These are phyloP conservation scores for Plantago major DNA, from an alignment of 257 asterid species.

Conservation along the genomic window DNA sequence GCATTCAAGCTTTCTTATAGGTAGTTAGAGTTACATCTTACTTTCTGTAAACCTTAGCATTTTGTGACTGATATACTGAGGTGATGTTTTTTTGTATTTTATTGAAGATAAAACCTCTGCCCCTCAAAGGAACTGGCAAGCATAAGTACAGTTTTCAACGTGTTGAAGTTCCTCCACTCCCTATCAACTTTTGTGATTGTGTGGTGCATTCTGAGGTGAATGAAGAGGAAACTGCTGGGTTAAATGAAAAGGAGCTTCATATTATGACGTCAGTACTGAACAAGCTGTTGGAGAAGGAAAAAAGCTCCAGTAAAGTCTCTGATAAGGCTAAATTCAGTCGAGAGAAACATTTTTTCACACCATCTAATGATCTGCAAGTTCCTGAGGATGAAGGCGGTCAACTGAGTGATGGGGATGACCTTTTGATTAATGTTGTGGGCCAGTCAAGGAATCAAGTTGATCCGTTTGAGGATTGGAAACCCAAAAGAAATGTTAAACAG, in stretches of 20 bases:
- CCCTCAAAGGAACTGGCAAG: constrained; percentile 81
- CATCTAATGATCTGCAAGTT: constrained; percentile 30
- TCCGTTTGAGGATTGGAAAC: constrained; percentile 31
- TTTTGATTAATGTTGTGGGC: constrained; percentile 58
- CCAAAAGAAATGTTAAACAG: constrained; percentile 34
- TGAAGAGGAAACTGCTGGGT: constrained; percentile 39
- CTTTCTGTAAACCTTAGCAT: constrained; percentile 4
- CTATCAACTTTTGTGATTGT: constrained; percentile 78
- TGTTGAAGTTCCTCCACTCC: constrained; percentile 62
- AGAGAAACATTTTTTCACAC: constrained; percentile 20
- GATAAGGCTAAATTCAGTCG: constrained; percentile 22
- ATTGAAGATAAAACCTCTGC: constrained; percentile 63
- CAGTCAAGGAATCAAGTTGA: constrained; percentile 28
- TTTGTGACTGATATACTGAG: constrained; percentile 18
- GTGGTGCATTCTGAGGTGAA: constrained; percentile 55
- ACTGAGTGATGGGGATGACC: constrained; percentile 62
- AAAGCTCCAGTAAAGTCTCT: constrained; percentile 23
- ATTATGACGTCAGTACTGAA: constrained; percentile 61
- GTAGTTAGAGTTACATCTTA: constrained; percentile 5
- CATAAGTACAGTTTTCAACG: constrained; percentile 99
- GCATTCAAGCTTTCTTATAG: too few relatives aligned
- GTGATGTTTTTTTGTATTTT: constrained; percentile 16
- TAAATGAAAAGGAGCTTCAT: constrained; percentile 70
- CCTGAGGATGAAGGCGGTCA: constrained; percentile 37
- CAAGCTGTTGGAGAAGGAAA: constrained; percentile 58